These are phyloP conservation scores for Carpinus fangiana DNA, from an alignment of 306 rosid genomes.

Conservation along the genomic window DNA sequence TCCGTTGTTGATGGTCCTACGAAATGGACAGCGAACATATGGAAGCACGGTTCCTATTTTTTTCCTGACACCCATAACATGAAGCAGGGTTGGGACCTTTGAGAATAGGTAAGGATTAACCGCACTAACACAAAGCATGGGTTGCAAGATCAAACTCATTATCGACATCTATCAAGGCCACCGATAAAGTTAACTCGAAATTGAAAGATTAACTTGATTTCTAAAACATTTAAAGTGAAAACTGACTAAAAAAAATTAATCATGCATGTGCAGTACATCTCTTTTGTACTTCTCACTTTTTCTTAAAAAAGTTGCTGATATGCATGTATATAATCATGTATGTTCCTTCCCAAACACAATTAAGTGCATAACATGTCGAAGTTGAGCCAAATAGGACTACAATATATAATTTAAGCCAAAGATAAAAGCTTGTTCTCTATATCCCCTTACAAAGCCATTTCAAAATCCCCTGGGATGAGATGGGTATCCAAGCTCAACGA, in stretches of 20 bases:
- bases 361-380: too few relatives aligned
- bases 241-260: not conserved
- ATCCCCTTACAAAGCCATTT: not conserved
- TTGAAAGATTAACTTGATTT: conserved; percentile 6
- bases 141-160: conserved; percentile 71
- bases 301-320: not conserved
- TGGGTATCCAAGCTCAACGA: not conserved
- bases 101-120: conserved; percentile 97
- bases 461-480: not conserved
- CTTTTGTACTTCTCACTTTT: not conserved
- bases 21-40: conserved; percentile 86
- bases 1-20: conserved; percentile 72
- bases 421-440: not conserved
- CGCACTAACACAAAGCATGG: conserved; percentile 99
- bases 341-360: not conserved
- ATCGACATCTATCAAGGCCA: conserved; percentile 6
- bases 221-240: not conserved
- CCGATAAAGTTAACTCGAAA: conserved; percentile 4
- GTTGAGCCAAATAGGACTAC: too few relatives aligned
- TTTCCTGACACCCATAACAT: conserved; percentile 77
- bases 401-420: not conserved
- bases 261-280: not conserved
- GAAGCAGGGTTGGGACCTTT: conserved; percentile 87
- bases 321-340: not conserved
- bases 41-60: conserved; percentile 81